Percentiles rank a stretch among this genome's conserved stretches.
phyloP scores from a whole-genome alignment of 176 grass and related monocot genomes.

The Melocanna baccifera region DNA sequence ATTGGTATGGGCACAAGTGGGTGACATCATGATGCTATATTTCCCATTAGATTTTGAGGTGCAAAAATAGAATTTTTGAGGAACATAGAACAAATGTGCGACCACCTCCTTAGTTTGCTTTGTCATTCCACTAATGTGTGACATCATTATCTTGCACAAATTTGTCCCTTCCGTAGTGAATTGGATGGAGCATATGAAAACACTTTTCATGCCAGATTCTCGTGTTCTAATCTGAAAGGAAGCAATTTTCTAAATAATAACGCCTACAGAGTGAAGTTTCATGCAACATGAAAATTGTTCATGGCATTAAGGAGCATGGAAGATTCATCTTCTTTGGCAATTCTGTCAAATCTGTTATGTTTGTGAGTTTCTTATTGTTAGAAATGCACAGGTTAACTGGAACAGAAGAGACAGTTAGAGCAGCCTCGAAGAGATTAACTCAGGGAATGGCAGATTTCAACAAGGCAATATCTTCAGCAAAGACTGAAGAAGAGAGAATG shows the following conservation, averaged over 20 bases:
- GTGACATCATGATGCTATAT: background rate
- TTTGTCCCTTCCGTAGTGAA: background rate
- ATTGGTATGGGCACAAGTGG: background rate
- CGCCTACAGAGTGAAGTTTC: background rate
- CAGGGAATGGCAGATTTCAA: slow-evolving; percentile 86
- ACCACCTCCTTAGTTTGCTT: background rate
- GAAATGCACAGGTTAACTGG: slow-evolving; percentile 64
- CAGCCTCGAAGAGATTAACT: slow-evolving; percentile 74
- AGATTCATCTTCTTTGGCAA: background rate
- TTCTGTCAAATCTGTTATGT: background rate
- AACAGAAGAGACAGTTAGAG: slow-evolving; percentile 73
- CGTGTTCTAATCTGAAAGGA: background rate
- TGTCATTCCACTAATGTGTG: background rate
- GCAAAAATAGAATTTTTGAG: background rate
- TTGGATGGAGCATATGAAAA: background rate
- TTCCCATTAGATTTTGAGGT: background rate
- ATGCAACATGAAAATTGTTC: background rate
- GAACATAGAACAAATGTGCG: background rate
- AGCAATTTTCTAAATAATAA: background rate
- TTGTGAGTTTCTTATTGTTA: slow-evolving; percentile 28
- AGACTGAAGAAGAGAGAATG: slow-evolving; percentile 71
- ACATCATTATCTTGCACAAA: slow-evolving; percentile 11
- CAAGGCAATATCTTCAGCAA: slow-evolving; percentile 78
- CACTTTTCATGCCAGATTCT: background rate
- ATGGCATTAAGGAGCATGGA: background rate